A percentile compares a stretch with the other conserved stretches of the same genome.
These are phyloP conservation scores for Physcomitrellopsis africana DNA, from an alignment of 225 moss, liverwort and hornwort genomes.

Conservation along the genomic window DNA sequence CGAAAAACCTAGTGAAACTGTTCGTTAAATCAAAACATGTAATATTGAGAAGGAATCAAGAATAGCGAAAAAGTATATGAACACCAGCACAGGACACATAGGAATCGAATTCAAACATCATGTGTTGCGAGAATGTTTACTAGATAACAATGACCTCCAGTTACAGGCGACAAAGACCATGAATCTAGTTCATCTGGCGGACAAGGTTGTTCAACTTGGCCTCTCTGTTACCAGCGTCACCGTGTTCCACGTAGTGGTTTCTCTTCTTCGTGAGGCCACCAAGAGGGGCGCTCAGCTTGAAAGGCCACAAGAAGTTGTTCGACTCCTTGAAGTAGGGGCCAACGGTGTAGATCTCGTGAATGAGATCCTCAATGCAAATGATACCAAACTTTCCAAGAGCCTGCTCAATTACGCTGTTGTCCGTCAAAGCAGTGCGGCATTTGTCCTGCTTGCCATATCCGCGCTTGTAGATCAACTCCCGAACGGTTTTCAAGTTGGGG, in stretches of 20 bases:
- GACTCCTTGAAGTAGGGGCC: constrained; percentile 50
- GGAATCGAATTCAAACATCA: too few relatives aligned
- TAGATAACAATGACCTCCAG: too few relatives aligned
- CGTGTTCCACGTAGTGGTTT: constrained; percentile 28
- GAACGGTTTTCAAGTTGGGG: constrained; percentile 70
- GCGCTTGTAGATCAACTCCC: constrained; percentile 78
- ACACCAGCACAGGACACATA: too few relatives aligned
- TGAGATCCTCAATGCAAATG: constrained; percentile 53
- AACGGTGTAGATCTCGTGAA: constrained; percentile 46
- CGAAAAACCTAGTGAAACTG: too few relatives aligned
- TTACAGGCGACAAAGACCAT: not conserved
- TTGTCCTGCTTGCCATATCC: constrained; percentile 63
- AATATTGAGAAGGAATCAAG: too few relatives aligned
- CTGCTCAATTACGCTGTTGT: constrained; percentile 67
- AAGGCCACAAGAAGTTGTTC: constrained; percentile 50
- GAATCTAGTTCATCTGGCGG: constrained; percentile 44
- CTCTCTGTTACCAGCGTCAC: constrained; percentile 39
- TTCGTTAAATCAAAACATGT: too few relatives aligned
- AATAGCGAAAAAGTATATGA: too few relatives aligned
- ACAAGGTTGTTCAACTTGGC: constrained; percentile 42
- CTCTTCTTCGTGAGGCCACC: constrained; percentile 40
- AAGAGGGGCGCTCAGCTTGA: constrained; percentile 37
- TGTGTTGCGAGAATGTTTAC: too few relatives aligned
- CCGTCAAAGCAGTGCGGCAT: constrained; percentile 57
- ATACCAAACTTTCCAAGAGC: constrained; percentile 45